These are phyloP conservation scores for Kandelia obovata DNA, from an alignment of 345 rosid species.

Conservation along the genomic window DNA sequence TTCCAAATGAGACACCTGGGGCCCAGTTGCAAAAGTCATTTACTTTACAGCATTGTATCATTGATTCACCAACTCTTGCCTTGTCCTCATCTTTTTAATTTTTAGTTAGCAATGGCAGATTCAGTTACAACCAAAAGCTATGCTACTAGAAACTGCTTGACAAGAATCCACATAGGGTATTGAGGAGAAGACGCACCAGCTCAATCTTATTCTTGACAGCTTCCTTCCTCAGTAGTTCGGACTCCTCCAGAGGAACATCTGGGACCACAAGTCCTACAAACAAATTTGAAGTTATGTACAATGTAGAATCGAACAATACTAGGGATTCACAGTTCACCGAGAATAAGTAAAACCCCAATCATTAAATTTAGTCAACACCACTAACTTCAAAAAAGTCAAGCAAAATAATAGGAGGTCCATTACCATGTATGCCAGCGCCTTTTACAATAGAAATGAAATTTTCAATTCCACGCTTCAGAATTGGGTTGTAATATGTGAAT, in stretches of 20 bases:
- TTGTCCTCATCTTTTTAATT: no score
- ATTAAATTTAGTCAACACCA: no score
- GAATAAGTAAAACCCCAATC: background rate
- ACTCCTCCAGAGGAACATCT: constrained; percentile 95
- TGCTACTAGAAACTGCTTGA: background rate
- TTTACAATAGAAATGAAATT: constrained; percentile 63
- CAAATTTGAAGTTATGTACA: background rate
- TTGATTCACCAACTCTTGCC: no score
- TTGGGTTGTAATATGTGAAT: constrained; percentile 86
- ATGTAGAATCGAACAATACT: background rate
- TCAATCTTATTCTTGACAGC: constrained; percentile 72
- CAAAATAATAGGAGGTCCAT: constrained; percentile 7
- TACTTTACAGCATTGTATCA: no score
- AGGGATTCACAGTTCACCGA: background rate
- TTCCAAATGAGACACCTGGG: no score
- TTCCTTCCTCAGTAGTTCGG: constrained; percentile 66
- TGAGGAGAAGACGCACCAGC: constrained; percentile 38
- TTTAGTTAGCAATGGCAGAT: no score
- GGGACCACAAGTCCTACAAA: constrained; percentile 85
- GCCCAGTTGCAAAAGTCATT: no score
- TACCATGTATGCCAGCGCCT: constrained; percentile 73
- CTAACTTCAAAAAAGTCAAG: background rate
- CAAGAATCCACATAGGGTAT: background rate
- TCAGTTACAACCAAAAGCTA: background rate
- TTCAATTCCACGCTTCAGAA: constrained; percentile 65